Evolutionary conservation across 2,329 filamentous ascomycete species (phyloP).

Genomic region (Fusarium sp.): DNA sequence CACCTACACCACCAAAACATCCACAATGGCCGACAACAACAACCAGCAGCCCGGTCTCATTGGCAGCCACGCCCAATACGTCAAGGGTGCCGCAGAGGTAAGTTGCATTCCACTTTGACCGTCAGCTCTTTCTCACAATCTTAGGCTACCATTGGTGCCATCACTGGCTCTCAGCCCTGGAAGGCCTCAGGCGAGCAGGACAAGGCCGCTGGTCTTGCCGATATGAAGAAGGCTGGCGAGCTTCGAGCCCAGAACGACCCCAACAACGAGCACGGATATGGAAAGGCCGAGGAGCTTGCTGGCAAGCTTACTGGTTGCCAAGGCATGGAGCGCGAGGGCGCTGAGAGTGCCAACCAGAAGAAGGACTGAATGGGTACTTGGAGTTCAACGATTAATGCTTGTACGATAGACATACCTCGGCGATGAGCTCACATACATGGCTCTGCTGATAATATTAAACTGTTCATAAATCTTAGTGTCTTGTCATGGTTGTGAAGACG

Average conservation of each 20-base stretch:
- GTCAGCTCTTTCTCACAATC: background rate
- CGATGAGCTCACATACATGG: background rate
- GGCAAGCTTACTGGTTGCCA: conserved; percentile 74
- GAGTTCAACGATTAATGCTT: background rate
- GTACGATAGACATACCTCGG: conserved; percentile 27
- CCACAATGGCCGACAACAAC: conserved; percentile 49
- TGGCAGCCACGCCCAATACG: conserved; percentile 73
- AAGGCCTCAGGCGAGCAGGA: conserved; percentile 72
- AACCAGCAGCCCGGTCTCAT: conserved; percentile 65
- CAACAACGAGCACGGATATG: conserved; percentile 66
- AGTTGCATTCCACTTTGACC: conserved; percentile 13
- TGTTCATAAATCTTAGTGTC: background rate
- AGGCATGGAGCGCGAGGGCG: conserved; percentile 75
- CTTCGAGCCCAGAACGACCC: conserved; percentile 62
- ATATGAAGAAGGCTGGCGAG: conserved; percentile 71
- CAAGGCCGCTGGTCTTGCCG: conserved; percentile 70
- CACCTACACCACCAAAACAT: conserved; percentile 8
- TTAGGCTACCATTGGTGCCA: conserved; percentile 69
- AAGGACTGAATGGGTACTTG: conserved; percentile 29
- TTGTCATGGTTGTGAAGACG: rapidly evolving
- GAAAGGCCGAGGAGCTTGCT: conserved; percentile 72
- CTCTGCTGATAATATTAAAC: conserved; percentile 1
- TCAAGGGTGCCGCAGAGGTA: conserved; percentile 76
- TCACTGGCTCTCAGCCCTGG: conserved; percentile 74
- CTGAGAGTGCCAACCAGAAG: conserved; percentile 59